Percentiles rank a stretch among this genome's conserved stretches.
phyloP scores from a whole-genome alignment of 768 basidiomycete species.

The Mycena floridula region DNA sequence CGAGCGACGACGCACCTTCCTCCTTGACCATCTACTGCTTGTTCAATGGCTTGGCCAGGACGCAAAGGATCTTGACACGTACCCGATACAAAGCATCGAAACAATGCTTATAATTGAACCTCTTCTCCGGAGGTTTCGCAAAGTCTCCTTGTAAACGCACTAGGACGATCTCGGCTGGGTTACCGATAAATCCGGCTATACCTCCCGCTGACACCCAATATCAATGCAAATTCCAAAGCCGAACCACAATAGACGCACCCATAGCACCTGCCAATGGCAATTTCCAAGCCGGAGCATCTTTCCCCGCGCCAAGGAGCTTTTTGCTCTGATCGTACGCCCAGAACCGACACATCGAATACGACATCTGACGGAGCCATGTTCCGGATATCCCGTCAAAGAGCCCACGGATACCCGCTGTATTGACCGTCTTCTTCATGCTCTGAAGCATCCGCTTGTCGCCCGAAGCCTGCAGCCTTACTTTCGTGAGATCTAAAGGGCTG shows the following conservation, averaged over 20 bases:
- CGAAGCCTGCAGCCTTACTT: constrained; percentile 86
- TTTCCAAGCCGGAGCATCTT: constrained; percentile 80
- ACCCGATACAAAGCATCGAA: constrained; percentile 85
- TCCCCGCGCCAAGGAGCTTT: constrained; percentile 68
- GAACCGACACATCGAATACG: constrained; percentile 87
- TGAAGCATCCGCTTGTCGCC: constrained; percentile 89
- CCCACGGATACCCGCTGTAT: constrained; percentile 60
- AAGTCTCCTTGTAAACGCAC: constrained; percentile 89
- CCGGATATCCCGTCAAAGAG: constrained; percentile 84
- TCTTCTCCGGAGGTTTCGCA: constrained; percentile 81
- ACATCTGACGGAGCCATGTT: constrained; percentile 90
- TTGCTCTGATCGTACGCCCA: constrained; percentile 92
- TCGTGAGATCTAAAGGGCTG: constrained; percentile 83
- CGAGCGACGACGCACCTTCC: constrained; percentile 72
- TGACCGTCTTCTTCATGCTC: constrained; percentile 76
- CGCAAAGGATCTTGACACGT: constrained; percentile 23
- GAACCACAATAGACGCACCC: constrained; percentile 55
- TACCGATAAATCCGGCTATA: constrained; percentile 84
- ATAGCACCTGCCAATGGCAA: constrained; percentile 78
- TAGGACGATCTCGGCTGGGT: constrained; percentile 83
- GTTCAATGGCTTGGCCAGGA: constrained; percentile 1
- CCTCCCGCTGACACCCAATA: constrained; percentile 61
- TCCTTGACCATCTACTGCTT: constrained; percentile 71
- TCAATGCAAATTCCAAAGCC: background rate
- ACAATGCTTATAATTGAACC: constrained; percentile 87